These are phyloP conservation scores for Neurospora sp. DNA, from an alignment of 495 filamentous ascomycete species.

Conservation along the genomic window DNA sequence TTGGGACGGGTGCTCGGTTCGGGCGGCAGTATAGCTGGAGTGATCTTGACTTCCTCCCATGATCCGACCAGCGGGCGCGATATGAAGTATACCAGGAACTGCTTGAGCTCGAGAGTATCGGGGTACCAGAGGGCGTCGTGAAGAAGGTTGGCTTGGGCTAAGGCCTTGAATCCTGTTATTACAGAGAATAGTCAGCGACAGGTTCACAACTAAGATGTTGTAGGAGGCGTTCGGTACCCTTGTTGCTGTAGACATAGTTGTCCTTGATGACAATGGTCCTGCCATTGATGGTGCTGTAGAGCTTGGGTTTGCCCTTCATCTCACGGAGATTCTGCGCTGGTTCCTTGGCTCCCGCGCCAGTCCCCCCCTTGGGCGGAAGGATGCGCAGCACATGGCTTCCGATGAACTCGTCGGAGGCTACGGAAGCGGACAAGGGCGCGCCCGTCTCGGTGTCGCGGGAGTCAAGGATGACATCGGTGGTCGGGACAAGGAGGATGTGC, in stretches of 20 bases:
- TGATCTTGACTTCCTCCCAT: slow-evolving; percentile 62
- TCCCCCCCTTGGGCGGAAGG: slow-evolving; percentile 45
- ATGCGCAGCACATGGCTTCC: slow-evolving; percentile 94
- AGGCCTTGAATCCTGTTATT: slow-evolving; percentile 70
- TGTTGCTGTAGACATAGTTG: slow-evolving; percentile 86
- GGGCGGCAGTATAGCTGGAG: slow-evolving; percentile 46
- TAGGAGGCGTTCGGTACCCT: slow-evolving; percentile 48
- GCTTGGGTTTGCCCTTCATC: slow-evolving; percentile 83
- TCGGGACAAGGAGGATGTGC: slow-evolving; percentile 90
- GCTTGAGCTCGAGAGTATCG: slow-evolving; percentile 67
- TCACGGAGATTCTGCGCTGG: slow-evolving; percentile 66
- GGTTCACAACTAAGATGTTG: background rate
- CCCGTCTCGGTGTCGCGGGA: slow-evolving; percentile 84
- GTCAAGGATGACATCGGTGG: slow-evolving; percentile 79
- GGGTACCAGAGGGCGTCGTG: slow-evolving; percentile 82
- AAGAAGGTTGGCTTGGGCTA: slow-evolving; percentile 83
- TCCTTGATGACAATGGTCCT: slow-evolving; percentile 93
- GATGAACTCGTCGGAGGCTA: slow-evolving; percentile 85
- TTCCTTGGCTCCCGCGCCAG: slow-evolving; percentile 53
- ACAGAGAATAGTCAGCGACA: slow-evolving; percentile 4
- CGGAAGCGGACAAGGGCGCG: slow-evolving; percentile 65
- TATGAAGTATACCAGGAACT: slow-evolving; percentile 97
- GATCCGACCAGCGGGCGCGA: slow-evolving; percentile 82
- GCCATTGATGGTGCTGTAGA: slow-evolving; percentile 86
- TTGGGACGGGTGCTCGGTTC: slow-evolving; percentile 17